phyloP scores from a whole-genome alignment of 768 basidiomycete genomes.

The Daedaleopsis sinensis region DNA sequence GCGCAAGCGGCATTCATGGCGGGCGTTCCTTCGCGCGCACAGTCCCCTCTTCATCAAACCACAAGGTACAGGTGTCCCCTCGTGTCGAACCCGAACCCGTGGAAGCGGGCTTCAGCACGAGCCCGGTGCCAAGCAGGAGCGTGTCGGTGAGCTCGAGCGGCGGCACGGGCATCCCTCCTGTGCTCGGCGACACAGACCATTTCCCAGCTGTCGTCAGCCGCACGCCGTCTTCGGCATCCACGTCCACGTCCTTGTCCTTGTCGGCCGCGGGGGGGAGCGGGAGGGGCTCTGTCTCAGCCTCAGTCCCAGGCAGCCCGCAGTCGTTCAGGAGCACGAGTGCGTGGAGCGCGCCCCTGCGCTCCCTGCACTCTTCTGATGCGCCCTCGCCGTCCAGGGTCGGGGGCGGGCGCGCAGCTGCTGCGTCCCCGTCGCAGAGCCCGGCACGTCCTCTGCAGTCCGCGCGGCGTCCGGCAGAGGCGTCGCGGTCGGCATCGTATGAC shows the following conservation, averaged over 20 bases:
- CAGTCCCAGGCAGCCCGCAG: slow-evolving; percentile 26
- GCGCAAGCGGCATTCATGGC: slow-evolving; percentile 14
- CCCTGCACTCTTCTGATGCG: slow-evolving; percentile 24
- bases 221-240: slow-evolving; percentile 30
- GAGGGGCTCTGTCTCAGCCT: slow-evolving; percentile 19
- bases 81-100: slow-evolving; percentile 51
- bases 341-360: slow-evolving; percentile 35
- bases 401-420: not conserved
- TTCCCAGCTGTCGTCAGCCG: slow-evolving; percentile 40
- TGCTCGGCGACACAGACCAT: slow-evolving; percentile 30
- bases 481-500: slow-evolving; percentile 31
- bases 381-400: slow-evolving; percentile 21
- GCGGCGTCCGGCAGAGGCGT: not conserved
- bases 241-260: slow-evolving; percentile 23
- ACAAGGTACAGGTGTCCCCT: slow-evolving; percentile 61
- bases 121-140: slow-evolving; percentile 22
- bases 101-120: slow-evolving; percentile 50
- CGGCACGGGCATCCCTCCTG: slow-evolving; percentile 9
- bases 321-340: slow-evolving; percentile 33
- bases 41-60: slow-evolving; percentile 41
- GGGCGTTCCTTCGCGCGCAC: slow-evolving; percentile 35
- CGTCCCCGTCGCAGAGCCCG: slow-evolving; percentile 18
- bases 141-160: slow-evolving; percentile 1
- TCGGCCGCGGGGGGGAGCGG: slow-evolving; percentile 9
- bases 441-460: not conserved